phyloP scores from a whole-genome alignment of 1,139 yeast genomes.

The Saccharomyces hybrid region DNA sequence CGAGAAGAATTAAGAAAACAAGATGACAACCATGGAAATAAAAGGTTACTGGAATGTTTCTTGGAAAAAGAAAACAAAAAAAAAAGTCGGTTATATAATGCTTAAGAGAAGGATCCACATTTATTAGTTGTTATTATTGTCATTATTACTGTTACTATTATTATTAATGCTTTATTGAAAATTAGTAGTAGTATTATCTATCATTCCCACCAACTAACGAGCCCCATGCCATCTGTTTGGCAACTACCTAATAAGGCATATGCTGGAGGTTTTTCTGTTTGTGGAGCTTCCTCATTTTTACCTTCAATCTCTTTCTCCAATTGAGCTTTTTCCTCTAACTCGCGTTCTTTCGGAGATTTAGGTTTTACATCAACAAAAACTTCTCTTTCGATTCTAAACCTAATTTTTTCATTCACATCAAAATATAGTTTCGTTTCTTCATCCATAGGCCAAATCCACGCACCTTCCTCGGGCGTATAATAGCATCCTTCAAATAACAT shows the following conservation, averaged over 20 bases:
- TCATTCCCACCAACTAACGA: conserved; percentile 91
- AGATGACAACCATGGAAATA: neutral
- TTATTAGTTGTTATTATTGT: neutral
- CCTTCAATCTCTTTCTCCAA: conserved; percentile 19
- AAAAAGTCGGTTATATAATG: neutral
- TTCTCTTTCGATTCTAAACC: conserved; percentile 88
- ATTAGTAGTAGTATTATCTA: neutral
- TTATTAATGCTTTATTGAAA: neutral
- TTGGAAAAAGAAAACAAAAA: neutral
- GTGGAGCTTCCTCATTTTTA: conserved; percentile 24
- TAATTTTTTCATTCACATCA: conserved; percentile 82
- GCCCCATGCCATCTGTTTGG: conserved; percentile 94
- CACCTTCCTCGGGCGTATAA: conserved; percentile 68
- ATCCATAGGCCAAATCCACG: conserved; percentile 91
- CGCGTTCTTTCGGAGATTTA: conserved; percentile 50
- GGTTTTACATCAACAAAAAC: conserved; percentile 78
- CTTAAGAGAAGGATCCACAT: neutral
- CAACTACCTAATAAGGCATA: conserved; percentile 86
- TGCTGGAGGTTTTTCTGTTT: conserved; percentile 48
- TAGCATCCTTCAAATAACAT: conserved; percentile 73
- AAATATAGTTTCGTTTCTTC: conserved; percentile 67
- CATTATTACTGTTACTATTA: neutral
- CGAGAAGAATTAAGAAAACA: neutral
- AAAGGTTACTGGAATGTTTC: neutral
- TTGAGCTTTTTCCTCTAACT: conserved; percentile 32